A percentile compares a stretch with the other conserved stretches of the same genome.
Evolutionary conservation across 75 land plant species (phyloP).

Genomic region (Cunninghamia lanceolata): DNA sequence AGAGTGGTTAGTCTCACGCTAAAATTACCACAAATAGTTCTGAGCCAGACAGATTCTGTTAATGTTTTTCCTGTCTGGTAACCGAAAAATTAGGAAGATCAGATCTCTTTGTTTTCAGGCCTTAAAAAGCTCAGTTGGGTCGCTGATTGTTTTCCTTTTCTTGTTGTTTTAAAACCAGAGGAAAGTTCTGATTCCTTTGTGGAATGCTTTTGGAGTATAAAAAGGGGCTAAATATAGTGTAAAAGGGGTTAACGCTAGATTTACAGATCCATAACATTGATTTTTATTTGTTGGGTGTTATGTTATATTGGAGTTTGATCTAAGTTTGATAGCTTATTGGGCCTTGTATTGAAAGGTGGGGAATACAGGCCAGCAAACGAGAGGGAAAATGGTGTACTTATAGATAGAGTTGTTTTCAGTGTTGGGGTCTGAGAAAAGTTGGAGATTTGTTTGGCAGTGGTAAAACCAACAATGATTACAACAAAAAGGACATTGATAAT

Average conservation of each 20-base stretch:
- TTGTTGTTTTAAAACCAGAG: no score
- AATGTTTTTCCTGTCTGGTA: neutral
- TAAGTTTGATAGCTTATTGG: neutral
- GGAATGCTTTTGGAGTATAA: neutral
- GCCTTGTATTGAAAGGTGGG: neutral
- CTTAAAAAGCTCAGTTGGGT: neutral
- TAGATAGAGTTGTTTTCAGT: neutral
- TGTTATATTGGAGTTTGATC: neutral
- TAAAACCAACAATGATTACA: neutral
- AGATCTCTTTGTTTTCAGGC: neutral
- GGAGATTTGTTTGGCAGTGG: neutral
- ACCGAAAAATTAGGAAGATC: neutral
- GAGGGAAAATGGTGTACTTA: neutral
- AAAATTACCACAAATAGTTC: neutral
- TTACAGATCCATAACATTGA: neutral
- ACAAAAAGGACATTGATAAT: neutral
- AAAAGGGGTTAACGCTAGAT: no score
- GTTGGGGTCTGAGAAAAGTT: neutral
- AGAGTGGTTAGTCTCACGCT: no score
- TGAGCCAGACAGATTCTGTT: neutral
- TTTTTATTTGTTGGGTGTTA: neutral
- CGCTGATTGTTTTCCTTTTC: neutral
- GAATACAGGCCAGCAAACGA: neutral
- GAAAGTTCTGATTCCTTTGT: no score
- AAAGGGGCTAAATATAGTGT: neutral